phyloP scores from a whole-genome alignment of 768 basidiomycete species.

The Suillus plorans region DNA sequence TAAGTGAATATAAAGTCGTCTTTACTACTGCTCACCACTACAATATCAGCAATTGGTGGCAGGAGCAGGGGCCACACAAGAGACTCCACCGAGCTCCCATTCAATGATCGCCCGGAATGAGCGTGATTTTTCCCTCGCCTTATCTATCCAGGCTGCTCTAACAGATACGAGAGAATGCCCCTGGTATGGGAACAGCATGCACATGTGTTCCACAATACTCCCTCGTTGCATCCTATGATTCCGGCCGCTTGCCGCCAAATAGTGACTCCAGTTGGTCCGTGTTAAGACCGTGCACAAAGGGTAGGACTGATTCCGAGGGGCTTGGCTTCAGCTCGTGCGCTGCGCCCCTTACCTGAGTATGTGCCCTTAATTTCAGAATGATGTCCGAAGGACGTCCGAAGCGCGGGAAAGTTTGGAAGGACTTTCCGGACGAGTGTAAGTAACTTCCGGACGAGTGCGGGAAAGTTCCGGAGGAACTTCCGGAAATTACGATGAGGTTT shows the following conservation, averaged over 20 bases:
- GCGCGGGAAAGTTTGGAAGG: too few species aligned
- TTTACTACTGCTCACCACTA: background rate
- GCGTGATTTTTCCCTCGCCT: background rate
- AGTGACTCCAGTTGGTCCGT: background rate
- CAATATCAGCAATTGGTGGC: background rate
- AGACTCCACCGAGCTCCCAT: background rate
- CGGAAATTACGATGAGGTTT: too few species aligned
- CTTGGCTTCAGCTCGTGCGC: too few species aligned
- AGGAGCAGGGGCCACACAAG: background rate
- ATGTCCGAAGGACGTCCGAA: too few species aligned
- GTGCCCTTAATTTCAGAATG: too few species aligned
- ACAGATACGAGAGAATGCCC: background rate
- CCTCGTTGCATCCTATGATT: background rate
- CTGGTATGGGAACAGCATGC: conserved; percentile 2
- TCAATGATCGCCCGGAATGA: background rate
- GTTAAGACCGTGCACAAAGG: too few species aligned
- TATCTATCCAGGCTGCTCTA: background rate
- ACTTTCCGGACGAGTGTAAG: too few species aligned
- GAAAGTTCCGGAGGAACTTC: too few species aligned
- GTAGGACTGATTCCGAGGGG: too few species aligned
- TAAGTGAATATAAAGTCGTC: background rate
- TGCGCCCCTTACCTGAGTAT: too few species aligned
- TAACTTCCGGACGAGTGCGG: too few species aligned
- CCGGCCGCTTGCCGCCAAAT: background rate
- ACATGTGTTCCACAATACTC: background rate